Evolutionary conservation across 352 stramenopile genomes (phyloP).

Genomic region (Globisporangium orthogonon): DNA sequence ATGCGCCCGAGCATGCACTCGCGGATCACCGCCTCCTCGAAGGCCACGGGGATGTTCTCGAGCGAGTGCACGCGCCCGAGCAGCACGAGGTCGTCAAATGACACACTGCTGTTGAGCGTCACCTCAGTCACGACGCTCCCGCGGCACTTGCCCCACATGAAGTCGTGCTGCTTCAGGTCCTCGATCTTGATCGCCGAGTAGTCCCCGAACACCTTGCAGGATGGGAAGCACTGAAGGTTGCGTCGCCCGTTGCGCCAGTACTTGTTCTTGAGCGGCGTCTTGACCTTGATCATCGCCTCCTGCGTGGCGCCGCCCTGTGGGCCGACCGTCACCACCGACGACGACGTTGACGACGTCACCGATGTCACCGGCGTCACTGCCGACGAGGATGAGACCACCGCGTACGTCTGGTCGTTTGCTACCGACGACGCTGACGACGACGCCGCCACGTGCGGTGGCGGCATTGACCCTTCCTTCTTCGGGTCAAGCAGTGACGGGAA

Average conservation of each 20-base stretch:
- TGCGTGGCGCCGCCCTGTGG: conserved; percentile 29
- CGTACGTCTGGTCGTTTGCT: conserved; percentile 27
- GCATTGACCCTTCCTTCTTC: conserved; percentile 27
- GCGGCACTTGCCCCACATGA: conserved; percentile 88
- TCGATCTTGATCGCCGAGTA: conserved; percentile 88
- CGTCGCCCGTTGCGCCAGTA: conserved; percentile 89
- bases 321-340: background rate
- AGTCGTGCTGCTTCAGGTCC: conserved; percentile 85
- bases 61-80: conserved; percentile 78
- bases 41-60: conserved; percentile 79
- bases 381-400: background rate
- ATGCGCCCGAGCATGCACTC: conserved; percentile 82
- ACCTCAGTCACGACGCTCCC: conserved; percentile 79
- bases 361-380: background rate
- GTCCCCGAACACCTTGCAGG: conserved; percentile 87
- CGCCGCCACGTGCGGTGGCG: background rate
- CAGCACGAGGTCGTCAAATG: conserved; percentile 77
- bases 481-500: conserved; percentile 54
- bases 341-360: background rate
- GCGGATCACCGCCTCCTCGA: conserved; percentile 76
- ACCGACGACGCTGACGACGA: conserved; percentile 1
- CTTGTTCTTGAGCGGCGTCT: conserved; percentile 80
- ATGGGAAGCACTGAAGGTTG: conserved; percentile 88
- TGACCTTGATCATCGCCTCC: conserved; percentile 86
- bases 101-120: conserved; percentile 75